These are phyloP conservation scores for Penicillium ochrochloron DNA, from an alignment of 495 filamentous ascomycete genomes.

Conservation along the genomic window DNA sequence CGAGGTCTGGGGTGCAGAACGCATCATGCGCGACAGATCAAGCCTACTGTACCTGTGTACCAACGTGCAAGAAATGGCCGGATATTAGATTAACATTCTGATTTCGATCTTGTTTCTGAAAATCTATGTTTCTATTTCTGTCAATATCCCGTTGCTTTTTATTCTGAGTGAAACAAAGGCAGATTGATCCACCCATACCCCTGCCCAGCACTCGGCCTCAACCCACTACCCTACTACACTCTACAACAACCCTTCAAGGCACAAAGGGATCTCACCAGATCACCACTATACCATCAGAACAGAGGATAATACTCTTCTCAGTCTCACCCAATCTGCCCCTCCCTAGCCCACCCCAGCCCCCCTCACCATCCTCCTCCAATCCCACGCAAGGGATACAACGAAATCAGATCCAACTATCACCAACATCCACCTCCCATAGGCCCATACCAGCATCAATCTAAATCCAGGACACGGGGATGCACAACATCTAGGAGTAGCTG, in stretches of 20 bases:
- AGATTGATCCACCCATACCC: not conserved
- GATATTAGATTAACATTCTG: not conserved
- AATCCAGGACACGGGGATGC: constrained; percentile 5
- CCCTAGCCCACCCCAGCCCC: not conserved
- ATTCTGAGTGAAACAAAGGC: not conserved
- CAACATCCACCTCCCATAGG: constrained; percentile 18
- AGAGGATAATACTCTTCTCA: not conserved
- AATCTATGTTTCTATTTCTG: not conserved
- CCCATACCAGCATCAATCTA: constrained; percentile 8
- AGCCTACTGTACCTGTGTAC: not conserved
- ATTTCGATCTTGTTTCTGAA: not conserved
- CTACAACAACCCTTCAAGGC: constrained; percentile 5
- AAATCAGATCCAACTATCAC: constrained; percentile 19
- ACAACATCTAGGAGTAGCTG: constrained; percentile 16
- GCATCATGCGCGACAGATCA: constrained; percentile 2
- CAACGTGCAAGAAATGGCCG: not conserved
- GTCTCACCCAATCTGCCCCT: constrained; percentile 5
- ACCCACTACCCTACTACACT: not conserved
- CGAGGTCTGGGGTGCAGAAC: constrained; percentile 24
- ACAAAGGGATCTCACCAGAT: not conserved
- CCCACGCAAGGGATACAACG: constrained; percentile 32
- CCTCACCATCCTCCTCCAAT: constrained; percentile 15
- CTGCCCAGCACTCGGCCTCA: not conserved
- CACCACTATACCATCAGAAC: not conserved
- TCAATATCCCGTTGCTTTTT: not conserved